Conservation (phyloP, 768 basidiomycete genomes). For the Lactarius tabidus region DNA sequence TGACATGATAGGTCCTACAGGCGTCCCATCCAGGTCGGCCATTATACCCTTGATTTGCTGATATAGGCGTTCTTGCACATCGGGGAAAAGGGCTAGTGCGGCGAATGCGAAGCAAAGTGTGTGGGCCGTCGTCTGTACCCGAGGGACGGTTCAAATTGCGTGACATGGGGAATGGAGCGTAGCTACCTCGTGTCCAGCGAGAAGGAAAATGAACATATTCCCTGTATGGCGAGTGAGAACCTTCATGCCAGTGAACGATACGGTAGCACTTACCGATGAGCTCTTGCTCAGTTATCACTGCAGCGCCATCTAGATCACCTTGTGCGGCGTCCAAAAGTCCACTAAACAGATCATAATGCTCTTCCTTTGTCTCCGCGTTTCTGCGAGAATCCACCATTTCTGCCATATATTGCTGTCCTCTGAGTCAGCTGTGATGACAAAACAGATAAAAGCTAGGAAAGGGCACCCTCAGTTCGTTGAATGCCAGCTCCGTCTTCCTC, state of each 20-base stretch:
- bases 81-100: conserved; percentile 40
- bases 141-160: neutral
- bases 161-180: neutral
- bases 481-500: conserved; percentile 35
- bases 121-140: conserved; percentile 36
- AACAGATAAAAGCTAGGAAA: neutral
- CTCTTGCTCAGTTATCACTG: conserved; percentile 27
- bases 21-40: conserved; percentile 29
- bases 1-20: neutral
- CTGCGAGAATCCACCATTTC: conserved; percentile 29
- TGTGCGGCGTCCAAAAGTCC: conserved; percentile 27
- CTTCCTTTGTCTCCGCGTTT: conserved; percentile 21
- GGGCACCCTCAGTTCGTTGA: conserved; percentile 42
- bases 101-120: conserved; percentile 39
- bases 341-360: conserved; percentile 30
- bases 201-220: conserved; percentile 34
- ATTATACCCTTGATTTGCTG: conserved; percentile 35
- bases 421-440: neutral
- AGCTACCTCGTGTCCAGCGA: conserved; percentile 36
- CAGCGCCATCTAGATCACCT: conserved; percentile 17
- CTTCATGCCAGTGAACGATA: neutral
- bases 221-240: conserved; percentile 1
- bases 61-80: conserved; percentile 41
- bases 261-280: conserved; percentile 19
- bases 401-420: conserved; percentile 28